Base-by-base conservation (phyloP, 2,329 filamentous ascomycete species). In the Diaporthe sp. region DNA sequence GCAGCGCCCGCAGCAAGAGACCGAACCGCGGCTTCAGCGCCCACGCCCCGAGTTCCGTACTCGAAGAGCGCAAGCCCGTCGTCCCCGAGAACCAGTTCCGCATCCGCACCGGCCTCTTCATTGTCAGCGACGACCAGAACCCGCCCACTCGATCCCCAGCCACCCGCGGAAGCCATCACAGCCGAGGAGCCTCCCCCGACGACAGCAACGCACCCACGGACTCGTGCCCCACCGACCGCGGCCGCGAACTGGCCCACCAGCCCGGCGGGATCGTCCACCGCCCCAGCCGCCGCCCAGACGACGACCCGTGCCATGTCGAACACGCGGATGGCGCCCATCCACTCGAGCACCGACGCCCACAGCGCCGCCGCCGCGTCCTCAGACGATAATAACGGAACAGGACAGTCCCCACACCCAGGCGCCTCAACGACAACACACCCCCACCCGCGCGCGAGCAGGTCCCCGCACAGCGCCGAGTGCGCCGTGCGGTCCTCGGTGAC, bases 401-500 rank as follows among this genome's bases (percentile, higher is more conserved):
- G 92, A 76, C 89, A 93, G 80, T 94, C 92, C 6, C 91, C 92
- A 4, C 91, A 93, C 0, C 91, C 92, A 0, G 91, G 91, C 74
- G 92, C 92, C 82, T 94, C 92, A 9, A 87, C 87, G 28, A 92
- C 88, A 2, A 94, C 87, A 12, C 85, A 85, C 0, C 87, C 92
- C 92, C 92, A 94, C 4, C 92, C 92, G 60, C 92, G 88, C 3
- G 85, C 81, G 7, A 92, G 83, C 78, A 93, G 92, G 83, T 92
- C 91, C 73, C 93, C 86, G 57, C 87, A 89, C 1, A 91, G 87
- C 71, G 85, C 83, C 7, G 90, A 91, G 82, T 92, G 92, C 81
- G 93, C 91, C 0, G 90, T 90, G 20, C 91, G 83, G 81, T 93
- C 92, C 5, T 90, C 90, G 80, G 90, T 92, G 79, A 92, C 87